Base-by-base conservation (phyloP, 352 stramenopile species). In the Blastocystis sp. region DNA sequence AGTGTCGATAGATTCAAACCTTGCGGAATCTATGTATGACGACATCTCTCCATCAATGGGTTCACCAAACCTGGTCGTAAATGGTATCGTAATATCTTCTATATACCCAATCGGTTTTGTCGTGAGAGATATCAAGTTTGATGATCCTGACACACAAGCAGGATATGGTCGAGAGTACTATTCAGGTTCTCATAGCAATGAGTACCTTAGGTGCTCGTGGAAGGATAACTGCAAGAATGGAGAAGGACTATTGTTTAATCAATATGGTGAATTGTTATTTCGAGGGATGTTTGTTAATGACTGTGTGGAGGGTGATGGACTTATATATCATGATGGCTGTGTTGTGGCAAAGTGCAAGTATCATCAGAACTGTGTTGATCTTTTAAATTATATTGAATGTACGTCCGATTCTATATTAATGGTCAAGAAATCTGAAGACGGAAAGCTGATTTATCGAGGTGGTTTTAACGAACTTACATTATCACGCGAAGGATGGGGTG, bases 281-380 rank as follows among this genome's bases (percentile, higher is more conserved):
- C 70, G 70, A 61, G 70, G 70, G 26, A 80, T n/a, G 11, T 80
- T 80, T 80, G 70, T 64, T 47, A 80, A 80, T 41, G 70, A 80
- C 37, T 63, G 64, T n/a, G 9, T 80, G 13, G 70, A 80, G 34
- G 70, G 70, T 15, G n/a, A 47, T 20, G 70, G 70, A 26, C 41
- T 43, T n/a, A 80, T 80, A 23, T 80, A 43, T 23, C 53, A 80
- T 23, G 70, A 80, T 43, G 70, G 70, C 5, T 41, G 26, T 4
- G 55, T 80, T 29, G 45, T 63, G 7, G 34, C 39, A 20, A 63
- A 80, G 45, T 61, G 8, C n/a, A 15, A 23, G 45, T 80, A 62
- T 64, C 15, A 23, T 15, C 41, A 39, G 3, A 80, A 23, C 26
- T 18, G 47, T 6, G 4, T 63, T 23, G 9, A 66, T 43, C 55